Evolutionary conservation across 1,284 basidiomycete species (phyloP), one percentile per base, ranked within the genome.

Genomic region (Leccinum fallax): DNA sequence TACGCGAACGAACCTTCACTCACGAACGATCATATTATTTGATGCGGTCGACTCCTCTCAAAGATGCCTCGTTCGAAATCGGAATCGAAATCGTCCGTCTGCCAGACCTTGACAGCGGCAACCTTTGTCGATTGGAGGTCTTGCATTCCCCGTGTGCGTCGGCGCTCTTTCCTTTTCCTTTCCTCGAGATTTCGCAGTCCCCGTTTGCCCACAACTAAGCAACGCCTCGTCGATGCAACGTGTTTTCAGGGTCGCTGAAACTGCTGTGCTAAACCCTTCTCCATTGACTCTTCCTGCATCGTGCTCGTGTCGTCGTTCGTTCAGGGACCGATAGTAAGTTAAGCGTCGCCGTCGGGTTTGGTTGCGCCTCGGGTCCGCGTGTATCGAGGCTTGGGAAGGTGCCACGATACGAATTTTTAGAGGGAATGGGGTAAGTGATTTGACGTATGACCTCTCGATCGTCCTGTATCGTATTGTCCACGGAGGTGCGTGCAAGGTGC

Each of bases 141-240:
- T 48, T 21, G 46, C 19, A 48, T 21, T 48, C 11, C 5, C 46
- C 21, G 46, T 48, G 46, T 48, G 11, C 46, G 11, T 7, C 34
- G 34, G 34, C 13, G 34, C 6, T 21, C 43, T 19, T 46, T 46
- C 10, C 40, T 19, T 43, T 19, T 19, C 40, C 40, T 43, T 43
- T 5, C 43, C 43, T 46, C 19, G 19, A 13, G n/a, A 46, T 10
- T 43, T 46, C 43, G 43, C 40, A 43, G 5, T 13, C 28, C 24
- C 21, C 11, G 24, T 19, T 4, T 24, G 57, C 61, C 61, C 54
- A 54, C 5, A 46, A 5, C 43, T 21, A 3, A 46, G 21, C 43
- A 49, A 19, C 40, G 67, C 67, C 68, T 69, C 69, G 66, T 67
- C 66, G 66, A 56, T 70, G 53, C 67, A 56, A 61, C 66, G 53